These are phyloP conservation scores for Paramecium tetraurelia DNA, from an alignment of 73 alveolate species.

Conservation along the genomic window DNA sequence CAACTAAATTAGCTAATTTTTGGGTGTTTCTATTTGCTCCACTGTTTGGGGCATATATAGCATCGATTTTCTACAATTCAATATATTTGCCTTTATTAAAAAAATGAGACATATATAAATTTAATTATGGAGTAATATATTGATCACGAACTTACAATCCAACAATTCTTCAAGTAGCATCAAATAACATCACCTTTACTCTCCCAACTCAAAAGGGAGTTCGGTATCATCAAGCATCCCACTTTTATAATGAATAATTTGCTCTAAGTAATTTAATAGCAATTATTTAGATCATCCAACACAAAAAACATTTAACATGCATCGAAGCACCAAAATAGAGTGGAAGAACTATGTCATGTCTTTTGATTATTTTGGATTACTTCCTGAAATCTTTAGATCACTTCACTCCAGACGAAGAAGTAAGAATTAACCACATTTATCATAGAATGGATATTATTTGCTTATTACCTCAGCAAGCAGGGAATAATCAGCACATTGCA, in stretches of 20 bases:
- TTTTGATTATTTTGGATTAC: not conserved
- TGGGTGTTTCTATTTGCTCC: constrained; percentile 49
- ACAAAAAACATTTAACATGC: constrained; percentile 18
- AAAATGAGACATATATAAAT: not conserved
- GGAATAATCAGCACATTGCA: not conserved
- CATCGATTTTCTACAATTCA: constrained; percentile 6
- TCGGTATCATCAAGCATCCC: not conserved
- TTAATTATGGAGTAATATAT: constrained; percentile 54
- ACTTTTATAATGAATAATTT: constrained; percentile 5
- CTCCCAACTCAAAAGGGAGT: not conserved
- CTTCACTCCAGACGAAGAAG: not conserved
- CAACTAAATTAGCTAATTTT: constrained; percentile 26
- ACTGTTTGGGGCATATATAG: constrained; percentile 26
- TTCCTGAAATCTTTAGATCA: not conserved
- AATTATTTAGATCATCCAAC: not conserved
- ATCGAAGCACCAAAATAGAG: constrained; percentile 20
- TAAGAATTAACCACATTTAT: not conserved
- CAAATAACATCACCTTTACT: not conserved
- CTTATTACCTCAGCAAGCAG: constrained; percentile 4
- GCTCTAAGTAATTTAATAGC: not conserved
- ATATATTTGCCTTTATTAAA: constrained; percentile 28
- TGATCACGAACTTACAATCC: not conserved
- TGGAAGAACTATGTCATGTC: constrained; percentile 29
- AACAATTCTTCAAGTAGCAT: not conserved
- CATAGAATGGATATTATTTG: not conserved